Conservation (phyloP, 495 filamentous ascomycete genomes). For the Penicillium subrubescens region DNA sequence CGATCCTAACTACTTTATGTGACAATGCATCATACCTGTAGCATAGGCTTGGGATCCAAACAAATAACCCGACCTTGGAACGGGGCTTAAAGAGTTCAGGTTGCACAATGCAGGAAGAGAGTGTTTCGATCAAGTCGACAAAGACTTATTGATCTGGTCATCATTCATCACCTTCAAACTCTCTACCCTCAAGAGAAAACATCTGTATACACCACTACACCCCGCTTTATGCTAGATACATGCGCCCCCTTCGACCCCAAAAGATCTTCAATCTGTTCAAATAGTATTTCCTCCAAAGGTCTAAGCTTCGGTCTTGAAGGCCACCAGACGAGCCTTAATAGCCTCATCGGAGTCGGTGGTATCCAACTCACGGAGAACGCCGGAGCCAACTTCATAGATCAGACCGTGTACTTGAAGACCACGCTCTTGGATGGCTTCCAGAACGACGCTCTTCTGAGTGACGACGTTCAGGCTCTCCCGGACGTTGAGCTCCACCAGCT, state of each 20-base stretch:
- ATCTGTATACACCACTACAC: not conserved
- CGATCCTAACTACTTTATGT: not conserved
- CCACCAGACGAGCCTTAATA: constrained; percentile 41
- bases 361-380: constrained; percentile 61
- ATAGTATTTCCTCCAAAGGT: not conserved
- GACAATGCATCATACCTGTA: not conserved
- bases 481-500: constrained; percentile 71
- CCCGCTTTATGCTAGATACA: not conserved
- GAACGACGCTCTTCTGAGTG: constrained; percentile 60
- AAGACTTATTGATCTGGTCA: not conserved
- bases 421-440: constrained; percentile 66
- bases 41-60: not conserved
- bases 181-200: not conserved
- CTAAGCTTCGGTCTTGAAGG: constrained; percentile 41
- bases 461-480: constrained; percentile 63
- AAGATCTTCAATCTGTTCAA: not conserved
- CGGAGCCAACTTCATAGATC: constrained; percentile 67
- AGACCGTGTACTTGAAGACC: constrained; percentile 74
- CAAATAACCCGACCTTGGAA: not conserved
- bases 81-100: not conserved
- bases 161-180: constrained; percentile 1
- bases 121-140: not conserved
- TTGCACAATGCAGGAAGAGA: not conserved
- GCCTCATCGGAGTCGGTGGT: constrained; percentile 41
- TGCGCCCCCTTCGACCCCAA: not conserved